Base-by-base conservation (phyloP, 768 basidiomycete genomes). In the Agaricus bisporus region DNA sequence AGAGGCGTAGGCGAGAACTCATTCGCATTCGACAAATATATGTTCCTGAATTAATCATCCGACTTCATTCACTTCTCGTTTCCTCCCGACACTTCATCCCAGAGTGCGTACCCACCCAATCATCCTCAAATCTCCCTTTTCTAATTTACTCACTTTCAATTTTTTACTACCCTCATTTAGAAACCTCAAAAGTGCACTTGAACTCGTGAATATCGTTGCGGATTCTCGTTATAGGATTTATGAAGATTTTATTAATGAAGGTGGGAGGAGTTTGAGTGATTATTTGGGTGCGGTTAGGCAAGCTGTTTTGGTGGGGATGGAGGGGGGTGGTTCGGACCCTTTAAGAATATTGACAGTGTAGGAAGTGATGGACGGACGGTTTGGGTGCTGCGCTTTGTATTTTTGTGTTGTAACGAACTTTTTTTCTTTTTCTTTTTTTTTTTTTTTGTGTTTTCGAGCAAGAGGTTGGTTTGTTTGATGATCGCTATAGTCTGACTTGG, bases 221-320 rank as follows among this genome's bases (percentile, higher is more conserved):
- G 91, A 94, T 65, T 91, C 91, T 56, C 79, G 89, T 41, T 88
- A 90, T 68, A 82, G 82, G 60, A 68, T 97, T 12, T 93, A 94
- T 61, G 82, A 89, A 58, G 92, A 92, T 66, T 97, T 95, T 67
- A 73, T 86, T 22, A 75, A 74, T 46, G 74, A 78, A 43, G 77
- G 80, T 26, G 83, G 83, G 7, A 73, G 80, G 38, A 70, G 79
- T 54, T 66, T 97, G 41, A 77, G 75, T 7, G 85, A 86, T 54
- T 95, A 97, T 64, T 69, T 97, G 32, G 77, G 76, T 0, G 81
- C 81, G 6, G 83, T 98, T 15, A 72, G 87, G 44, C 79, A 80
- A 57, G 88, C 86, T 1, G 74, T 88, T 18, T 63, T 97, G 60
- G 83, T 77, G 14, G 83, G 85, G 1, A 58, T 95, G 61, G 86